phyloP scores from a whole-genome alignment of 78 protist species.

The Dictyostelium citrinum region DNA sequence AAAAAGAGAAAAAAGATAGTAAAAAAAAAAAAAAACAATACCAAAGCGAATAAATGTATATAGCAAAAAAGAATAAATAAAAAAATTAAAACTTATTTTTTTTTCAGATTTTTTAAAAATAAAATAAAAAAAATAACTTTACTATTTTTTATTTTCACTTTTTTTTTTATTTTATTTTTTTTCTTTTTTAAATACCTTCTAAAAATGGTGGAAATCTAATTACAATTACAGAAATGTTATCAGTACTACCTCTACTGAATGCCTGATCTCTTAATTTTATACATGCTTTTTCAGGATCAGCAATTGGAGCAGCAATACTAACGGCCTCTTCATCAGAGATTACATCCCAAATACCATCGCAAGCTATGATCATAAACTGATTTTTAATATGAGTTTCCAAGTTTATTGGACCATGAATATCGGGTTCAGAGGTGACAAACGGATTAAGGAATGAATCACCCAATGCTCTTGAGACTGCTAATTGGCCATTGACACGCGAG shows the following conservation, averaged over 20 bases:
- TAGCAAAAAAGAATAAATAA: background rate
- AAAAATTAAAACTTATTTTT: background rate
- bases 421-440: constrained; percentile 78
- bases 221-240: constrained; percentile 81
- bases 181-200: background rate
- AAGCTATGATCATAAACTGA: constrained; percentile 83
- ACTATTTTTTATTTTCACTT: background rate
- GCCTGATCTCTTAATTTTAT: constrained; percentile 85
- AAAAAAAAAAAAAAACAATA: too few species aligned
- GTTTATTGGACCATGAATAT: constrained; percentile 68
- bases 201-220: constrained; percentile 34
- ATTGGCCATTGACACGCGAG: constrained; percentile 82
- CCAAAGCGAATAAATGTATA: background rate
- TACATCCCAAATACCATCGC: constrained; percentile 92
- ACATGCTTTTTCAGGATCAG: constrained; percentile 86
- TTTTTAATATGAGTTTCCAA: constrained; percentile 61
- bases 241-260: constrained; percentile 82
- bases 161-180: background rate
- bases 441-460: constrained; percentile 84
- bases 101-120: background rate
- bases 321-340: constrained; percentile 86
- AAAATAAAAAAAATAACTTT: background rate
- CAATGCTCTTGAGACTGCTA: constrained; percentile 86
- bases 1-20: background rate
- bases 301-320: constrained; percentile 21